These are phyloP conservation scores for Albugo candida DNA, from an alignment of 352 stramenopile genomes.

Conservation along the genomic window DNA sequence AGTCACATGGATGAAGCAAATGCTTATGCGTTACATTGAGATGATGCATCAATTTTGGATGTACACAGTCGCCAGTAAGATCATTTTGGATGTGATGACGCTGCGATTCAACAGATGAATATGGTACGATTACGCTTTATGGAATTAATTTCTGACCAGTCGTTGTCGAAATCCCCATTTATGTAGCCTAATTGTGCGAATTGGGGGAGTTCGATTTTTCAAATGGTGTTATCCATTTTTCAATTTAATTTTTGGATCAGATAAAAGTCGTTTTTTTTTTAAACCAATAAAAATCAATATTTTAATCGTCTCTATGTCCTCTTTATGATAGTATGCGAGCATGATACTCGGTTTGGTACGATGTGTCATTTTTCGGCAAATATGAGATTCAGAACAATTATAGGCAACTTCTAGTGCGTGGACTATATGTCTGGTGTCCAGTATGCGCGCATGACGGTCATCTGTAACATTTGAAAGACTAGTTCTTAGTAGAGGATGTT, in stretches of 20 bases:
- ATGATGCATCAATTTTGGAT: constrained; percentile 73
- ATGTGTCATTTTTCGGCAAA: constrained; percentile 1
- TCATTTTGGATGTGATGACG: constrained; percentile 68
- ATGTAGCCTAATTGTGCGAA: constrained; percentile 70
- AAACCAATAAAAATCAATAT: constrained; percentile 18
- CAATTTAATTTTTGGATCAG: too few relatives aligned
- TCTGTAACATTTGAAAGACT: constrained; percentile 66
- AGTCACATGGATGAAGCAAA: constrained; percentile 79
- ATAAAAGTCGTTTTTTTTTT: too few relatives aligned
- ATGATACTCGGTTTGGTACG: constrained; percentile 72
- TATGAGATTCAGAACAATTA: background rate
- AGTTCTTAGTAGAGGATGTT: constrained; percentile 44
- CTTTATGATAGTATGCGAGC: constrained; percentile 56
- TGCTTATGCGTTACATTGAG: constrained; percentile 83
- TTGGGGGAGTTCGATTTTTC: too few relatives aligned
- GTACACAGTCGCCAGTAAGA: constrained; percentile 68
- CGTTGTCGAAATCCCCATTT: constrained; percentile 63
- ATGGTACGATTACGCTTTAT: constrained; percentile 26
- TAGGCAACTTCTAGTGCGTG: constrained; percentile 69
- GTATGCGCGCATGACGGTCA: constrained; percentile 82
- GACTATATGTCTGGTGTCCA: constrained; percentile 82
- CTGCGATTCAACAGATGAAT: constrained; percentile 81
- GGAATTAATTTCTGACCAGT: constrained; percentile 2
- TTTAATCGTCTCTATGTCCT: constrained; percentile 22
- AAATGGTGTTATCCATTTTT: too few relatives aligned